Conservation (phyloP, 306 rosid genomes). For the Ormosia emarginata region DNA sequence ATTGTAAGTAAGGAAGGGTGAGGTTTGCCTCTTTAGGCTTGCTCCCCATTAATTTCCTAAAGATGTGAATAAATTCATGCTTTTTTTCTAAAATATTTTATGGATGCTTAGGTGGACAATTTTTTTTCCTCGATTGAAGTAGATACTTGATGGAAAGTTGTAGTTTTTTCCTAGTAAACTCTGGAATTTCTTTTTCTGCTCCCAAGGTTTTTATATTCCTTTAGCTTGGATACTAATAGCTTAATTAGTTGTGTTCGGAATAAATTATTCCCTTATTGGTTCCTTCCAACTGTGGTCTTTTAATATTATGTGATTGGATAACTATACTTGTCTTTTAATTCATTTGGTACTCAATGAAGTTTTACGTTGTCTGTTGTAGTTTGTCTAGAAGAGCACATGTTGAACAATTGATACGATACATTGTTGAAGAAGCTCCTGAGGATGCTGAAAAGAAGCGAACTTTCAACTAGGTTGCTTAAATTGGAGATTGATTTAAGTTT, state of each 20-base stretch:
- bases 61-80: neutral
- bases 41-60: neutral
- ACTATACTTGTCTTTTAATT: slow-evolving; percentile 2
- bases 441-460: slow-evolving; percentile 90
- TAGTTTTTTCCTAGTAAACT: neutral
- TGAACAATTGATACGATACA: slow-evolving; percentile 71
- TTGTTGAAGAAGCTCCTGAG: slow-evolving; percentile 88
- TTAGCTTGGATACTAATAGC: neutral
- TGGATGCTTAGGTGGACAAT: neutral
- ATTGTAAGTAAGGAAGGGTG: neutral
- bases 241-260: neutral
- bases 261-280: neutral
- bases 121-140: neutral
- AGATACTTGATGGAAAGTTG: neutral
- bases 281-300: neutral
- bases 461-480: slow-evolving; percentile 67
- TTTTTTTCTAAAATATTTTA: neutral
- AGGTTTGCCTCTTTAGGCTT: neutral
- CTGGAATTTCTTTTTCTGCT: neutral
- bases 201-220: neutral
- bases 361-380: slow-evolving; percentile 46
- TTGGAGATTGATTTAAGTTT: slow-evolving; percentile 10
- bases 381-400: slow-evolving; percentile 82
- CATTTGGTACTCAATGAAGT: slow-evolving; percentile 8
- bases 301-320: neutral